Evolutionary conservation across 2,329 filamentous ascomycete species (phyloP).

Genomic region (Malbranchea zuffiana): DNA sequence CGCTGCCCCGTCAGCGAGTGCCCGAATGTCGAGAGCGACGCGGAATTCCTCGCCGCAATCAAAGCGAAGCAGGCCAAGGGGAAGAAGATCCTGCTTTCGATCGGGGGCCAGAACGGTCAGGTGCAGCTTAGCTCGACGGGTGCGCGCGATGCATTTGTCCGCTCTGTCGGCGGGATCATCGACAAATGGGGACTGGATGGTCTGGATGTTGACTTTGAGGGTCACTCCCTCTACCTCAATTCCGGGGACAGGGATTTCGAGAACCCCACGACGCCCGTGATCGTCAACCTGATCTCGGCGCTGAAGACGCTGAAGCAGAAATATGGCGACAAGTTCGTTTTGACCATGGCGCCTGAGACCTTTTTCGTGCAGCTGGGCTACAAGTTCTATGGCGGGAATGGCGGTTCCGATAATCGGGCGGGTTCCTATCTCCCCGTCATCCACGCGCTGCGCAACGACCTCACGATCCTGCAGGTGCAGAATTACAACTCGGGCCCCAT

Average conservation of each 20-base stretch:
- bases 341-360: slow-evolving; percentile 8
- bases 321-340: slow-evolving; percentile 6
- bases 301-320: slow-evolving; percentile 5
- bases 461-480: slow-evolving; percentile 8
- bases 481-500: slow-evolving; percentile 10
- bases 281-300: slow-evolving; percentile 6
- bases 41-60: slow-evolving; percentile 7
- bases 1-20: slow-evolving; percentile 6
- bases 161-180: slow-evolving; percentile 6
- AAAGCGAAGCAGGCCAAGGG: slow-evolving; percentile 8
- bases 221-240: slow-evolving; percentile 7
- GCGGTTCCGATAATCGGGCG: slow-evolving; percentile 2
- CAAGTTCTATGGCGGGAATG: slow-evolving; percentile 1
- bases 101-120: slow-evolving; percentile 8
- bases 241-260: slow-evolving; percentile 7
- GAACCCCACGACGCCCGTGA: slow-evolving; percentile 7
- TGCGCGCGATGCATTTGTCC: slow-evolving; percentile 7
- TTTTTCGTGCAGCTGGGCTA: slow-evolving; percentile 9
- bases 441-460: slow-evolving; percentile 7
- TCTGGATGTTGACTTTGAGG: slow-evolving; percentile 8
- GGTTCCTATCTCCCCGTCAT: slow-evolving; percentile 9
- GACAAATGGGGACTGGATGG: slow-evolving; percentile 6
- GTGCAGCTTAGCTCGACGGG: slow-evolving; percentile 5
- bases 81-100: slow-evolving; percentile 8
- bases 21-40: slow-evolving; percentile 7